Evolutionary conservation across 345 rosid species (phyloP).

Genomic region (sweet orange (Citrus sinensis)): DNA sequence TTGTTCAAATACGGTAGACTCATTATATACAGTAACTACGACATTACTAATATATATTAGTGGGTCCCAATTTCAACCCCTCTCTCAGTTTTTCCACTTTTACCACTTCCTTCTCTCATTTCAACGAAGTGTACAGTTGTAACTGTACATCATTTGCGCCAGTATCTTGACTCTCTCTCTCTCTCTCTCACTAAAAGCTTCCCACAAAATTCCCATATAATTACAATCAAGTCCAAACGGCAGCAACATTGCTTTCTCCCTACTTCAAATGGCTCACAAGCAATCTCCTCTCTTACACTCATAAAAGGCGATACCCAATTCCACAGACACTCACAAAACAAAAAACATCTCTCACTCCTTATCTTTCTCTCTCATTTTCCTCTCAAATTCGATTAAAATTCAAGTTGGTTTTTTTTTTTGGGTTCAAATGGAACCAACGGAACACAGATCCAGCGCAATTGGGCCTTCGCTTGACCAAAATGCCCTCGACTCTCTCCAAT

Average conservation of each 20-base stretch:
- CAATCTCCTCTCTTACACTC: slow-evolving; percentile 12
- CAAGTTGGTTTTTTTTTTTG: background rate
- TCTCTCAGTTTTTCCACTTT: background rate
- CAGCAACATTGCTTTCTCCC: slow-evolving; percentile 31
- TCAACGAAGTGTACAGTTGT: slow-evolving; percentile 22
- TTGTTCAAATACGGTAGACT: background rate
- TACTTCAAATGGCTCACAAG: slow-evolving; percentile 24
- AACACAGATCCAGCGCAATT: slow-evolving; percentile 32
- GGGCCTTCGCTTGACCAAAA: slow-evolving; percentile 16
- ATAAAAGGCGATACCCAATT: background rate
- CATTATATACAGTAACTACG: background rate
- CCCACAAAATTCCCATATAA: background rate
- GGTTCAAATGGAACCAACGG: slow-evolving; percentile 27
- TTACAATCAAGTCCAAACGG: slow-evolving; percentile 1
- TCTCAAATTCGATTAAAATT: background rate
- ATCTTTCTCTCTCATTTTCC: background rate
- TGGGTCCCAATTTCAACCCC: slow-evolving; percentile 8
- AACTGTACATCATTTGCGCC: background rate
- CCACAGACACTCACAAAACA: background rate
- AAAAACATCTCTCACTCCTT: background rate
- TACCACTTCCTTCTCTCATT: background rate
- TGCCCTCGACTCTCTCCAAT: slow-evolving; percentile 36
- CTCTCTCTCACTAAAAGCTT: background rate
- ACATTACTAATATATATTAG: background rate
- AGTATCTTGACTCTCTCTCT: background rate